phyloP scores from a whole-genome alignment of 768 basidiomycete species.

The Mrakia gelida region DNA sequence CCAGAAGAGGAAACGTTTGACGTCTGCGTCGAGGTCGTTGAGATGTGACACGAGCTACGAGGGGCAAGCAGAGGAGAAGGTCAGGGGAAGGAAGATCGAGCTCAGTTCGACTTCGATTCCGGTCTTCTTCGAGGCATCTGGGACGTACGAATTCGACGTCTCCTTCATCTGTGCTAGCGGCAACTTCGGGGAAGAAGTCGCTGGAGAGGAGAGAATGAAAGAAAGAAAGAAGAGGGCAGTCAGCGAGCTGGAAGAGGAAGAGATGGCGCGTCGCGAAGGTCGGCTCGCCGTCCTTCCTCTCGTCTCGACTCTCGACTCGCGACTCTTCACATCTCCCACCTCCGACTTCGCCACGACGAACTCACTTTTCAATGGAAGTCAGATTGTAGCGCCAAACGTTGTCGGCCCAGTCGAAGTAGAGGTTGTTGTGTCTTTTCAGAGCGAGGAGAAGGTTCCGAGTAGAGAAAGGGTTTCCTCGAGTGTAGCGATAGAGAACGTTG shows the following conservation, averaged over 20 bases:
- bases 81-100: not conserved
- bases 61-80: not conserved
- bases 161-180: conserved; percentile 54
- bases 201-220: conserved; percentile 22
- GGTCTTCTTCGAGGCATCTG: too few species aligned
- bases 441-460: conserved; percentile 62
- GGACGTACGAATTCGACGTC: conserved; percentile 53
- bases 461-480: conserved; percentile 69
- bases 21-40: conserved; percentile 60
- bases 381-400: conserved; percentile 67
- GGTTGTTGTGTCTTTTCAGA: conserved; percentile 61
- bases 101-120: too few species aligned
- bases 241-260: not conserved
- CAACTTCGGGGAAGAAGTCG: conserved; percentile 48
- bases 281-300: too few species aligned
- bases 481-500: conserved; percentile 51
- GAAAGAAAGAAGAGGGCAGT: too few species aligned
- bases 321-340: too few species aligned
- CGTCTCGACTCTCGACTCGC: too few species aligned
- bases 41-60: conserved; percentile 53
- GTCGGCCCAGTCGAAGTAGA: conserved; percentile 57
- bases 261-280: not conserved
- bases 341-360: too few species aligned
- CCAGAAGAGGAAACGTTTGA: conserved; percentile 64
- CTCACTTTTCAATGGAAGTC: conserved; percentile 50